phyloP scores from a whole-genome alignment of 2,329 filamentous ascomycete species.

The Colletotrichum endophyticum region DNA sequence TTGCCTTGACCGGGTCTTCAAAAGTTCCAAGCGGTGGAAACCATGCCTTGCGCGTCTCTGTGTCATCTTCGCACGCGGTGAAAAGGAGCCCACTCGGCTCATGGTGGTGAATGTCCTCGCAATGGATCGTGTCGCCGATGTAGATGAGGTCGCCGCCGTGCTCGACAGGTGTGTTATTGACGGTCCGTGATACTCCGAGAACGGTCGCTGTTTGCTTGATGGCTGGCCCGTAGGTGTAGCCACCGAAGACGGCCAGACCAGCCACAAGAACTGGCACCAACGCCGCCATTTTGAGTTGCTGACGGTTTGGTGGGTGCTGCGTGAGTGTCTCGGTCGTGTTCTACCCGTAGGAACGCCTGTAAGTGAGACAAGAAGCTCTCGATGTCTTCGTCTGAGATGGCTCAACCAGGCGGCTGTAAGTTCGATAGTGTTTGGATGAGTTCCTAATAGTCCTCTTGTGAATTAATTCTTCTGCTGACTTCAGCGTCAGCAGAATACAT shows the following conservation, averaged over 20 bases:
- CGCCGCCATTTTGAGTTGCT: neutral
- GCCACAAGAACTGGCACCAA: constrained; percentile 3
- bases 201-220: constrained; percentile 12
- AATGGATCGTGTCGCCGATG: constrained; percentile 58
- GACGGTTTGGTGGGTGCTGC: neutral
- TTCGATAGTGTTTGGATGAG: neutral
- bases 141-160: constrained; percentile 35
- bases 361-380: neutral
- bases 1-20: constrained; percentile 38
- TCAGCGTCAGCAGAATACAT: neutral
- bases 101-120: constrained; percentile 66
- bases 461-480: neutral
- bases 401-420: neutral
- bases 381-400: neutral
- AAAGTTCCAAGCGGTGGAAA: constrained; percentile 54
- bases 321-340: neutral
- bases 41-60: constrained; percentile 49
- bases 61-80: constrained; percentile 57
- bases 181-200: constrained; percentile 30
- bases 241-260: constrained; percentile 4
- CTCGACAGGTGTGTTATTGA: constrained; percentile 23
- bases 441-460: neutral
- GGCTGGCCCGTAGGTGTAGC: neutral
- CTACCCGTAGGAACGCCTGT: neutral
- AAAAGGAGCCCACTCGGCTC: constrained; percentile 53